Percentiles rank a stretch among this genome's conserved stretches.
Conservation (phyloP, 306 rosid species). For the Prunus mongolica region DNA sequence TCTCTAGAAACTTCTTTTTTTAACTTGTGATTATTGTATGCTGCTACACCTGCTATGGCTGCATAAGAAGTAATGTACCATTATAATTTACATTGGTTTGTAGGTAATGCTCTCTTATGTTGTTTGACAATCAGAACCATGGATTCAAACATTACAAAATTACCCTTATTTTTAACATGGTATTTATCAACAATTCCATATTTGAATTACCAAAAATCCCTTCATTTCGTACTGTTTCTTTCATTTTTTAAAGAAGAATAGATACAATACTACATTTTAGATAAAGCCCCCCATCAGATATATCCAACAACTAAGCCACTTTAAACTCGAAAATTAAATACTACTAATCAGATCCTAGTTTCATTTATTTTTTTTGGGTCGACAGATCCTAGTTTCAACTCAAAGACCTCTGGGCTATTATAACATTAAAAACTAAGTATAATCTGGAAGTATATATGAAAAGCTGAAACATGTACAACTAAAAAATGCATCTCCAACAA, state of each 20-base stretch:
- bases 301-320: neutral
- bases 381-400: neutral
- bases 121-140: neutral
- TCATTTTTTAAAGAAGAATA: neutral
- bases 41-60: slow-evolving; percentile 97
- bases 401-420: neutral
- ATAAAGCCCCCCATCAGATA: neutral
- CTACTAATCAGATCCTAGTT: neutral
- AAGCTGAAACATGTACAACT: neutral
- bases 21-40: slow-evolving; percentile 84
- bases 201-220: neutral
- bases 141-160: neutral
- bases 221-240: neutral
- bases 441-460: neutral
- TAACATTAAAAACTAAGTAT: neutral
- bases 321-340: neutral
- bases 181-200: neutral
- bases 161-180: neutral
- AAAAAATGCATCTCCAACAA: neutral
- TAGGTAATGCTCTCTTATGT: neutral
- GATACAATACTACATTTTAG: neutral
- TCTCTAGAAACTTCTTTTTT: slow-evolving; percentile 64
- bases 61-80: slow-evolving; percentile 18
- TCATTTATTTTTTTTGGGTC: neutral
- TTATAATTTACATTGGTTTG: neutral